phyloP scores from a whole-genome alignment of 495 filamentous ascomycete species.

The Penicillium coprophilum region DNA sequence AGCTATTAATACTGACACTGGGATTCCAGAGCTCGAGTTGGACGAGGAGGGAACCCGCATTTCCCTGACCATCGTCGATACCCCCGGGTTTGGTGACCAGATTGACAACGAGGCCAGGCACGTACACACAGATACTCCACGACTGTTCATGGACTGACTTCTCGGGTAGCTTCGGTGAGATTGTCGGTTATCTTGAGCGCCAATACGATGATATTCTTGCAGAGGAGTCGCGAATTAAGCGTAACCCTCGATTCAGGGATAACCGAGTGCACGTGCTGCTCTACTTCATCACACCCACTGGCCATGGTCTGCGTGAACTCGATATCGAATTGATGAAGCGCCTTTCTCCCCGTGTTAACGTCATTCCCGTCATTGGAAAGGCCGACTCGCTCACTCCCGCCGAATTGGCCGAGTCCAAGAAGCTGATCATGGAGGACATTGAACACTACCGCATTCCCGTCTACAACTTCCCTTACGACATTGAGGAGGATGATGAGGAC shows the following conservation, averaged over 20 bases:
- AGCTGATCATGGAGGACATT: conserved; percentile 99
- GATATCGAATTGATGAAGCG: conserved; percentile 99
- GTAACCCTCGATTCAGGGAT: conserved; percentile 98
- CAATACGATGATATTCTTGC: conserved; percentile 99
- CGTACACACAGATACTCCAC: conserved; percentile 20
- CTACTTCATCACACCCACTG: conserved; percentile 99
- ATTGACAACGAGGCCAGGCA: conserved; percentile 99
- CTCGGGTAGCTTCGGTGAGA: conserved; percentile 79
- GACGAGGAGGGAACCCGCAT: conserved; percentile 99
- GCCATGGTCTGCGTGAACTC: conserved; percentile 95
- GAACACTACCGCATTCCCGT: conserved; percentile 99
- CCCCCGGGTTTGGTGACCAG: conserved; percentile 96
- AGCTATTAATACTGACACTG: conserved; percentile 11
- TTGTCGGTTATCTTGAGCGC: conserved; percentile 94
- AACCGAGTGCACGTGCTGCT: conserved; percentile 97
- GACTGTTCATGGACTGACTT: conserved; percentile 27
- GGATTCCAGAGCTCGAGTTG: conserved; percentile 76
- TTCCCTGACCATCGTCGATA: conserved; percentile 96
- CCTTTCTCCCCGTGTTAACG: conserved; percentile 95
- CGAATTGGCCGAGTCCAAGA: conserved; percentile 98
- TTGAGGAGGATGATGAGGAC: conserved; percentile 99
- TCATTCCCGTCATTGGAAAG: conserved; percentile 98
- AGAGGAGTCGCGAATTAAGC: conserved; percentile 99
- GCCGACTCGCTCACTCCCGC: conserved; percentile 95
- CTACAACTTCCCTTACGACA: conserved; percentile 99